A percentile compares a stretch with the other conserved stretches of the same genome.
Evolutionary conservation across 2,329 filamentous ascomycete species (phyloP).

Genomic region (Clarireedia paspali): DNA sequence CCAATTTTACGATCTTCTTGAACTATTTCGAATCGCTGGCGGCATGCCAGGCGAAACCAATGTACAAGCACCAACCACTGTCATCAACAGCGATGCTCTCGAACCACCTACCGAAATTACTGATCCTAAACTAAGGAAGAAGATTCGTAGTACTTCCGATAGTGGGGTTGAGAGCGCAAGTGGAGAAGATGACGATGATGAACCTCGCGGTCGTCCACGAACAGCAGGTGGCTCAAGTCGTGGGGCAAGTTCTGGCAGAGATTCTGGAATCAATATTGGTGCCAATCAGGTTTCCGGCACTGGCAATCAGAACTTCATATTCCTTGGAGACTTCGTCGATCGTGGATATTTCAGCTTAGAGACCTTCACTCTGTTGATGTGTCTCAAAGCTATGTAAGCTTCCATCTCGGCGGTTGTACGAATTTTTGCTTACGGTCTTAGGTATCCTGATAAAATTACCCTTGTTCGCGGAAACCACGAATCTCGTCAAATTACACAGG

Average conservation of each 20-base stretch:
- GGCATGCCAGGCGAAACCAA: conserved; percentile 87
- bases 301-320: conserved; percentile 62
- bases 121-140: conserved; percentile 78
- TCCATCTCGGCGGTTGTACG: too few species aligned
- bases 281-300: conserved; percentile 37
- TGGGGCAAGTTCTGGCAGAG: conserved; percentile 32
- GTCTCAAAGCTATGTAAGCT: conserved; percentile 61
- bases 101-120: conserved; percentile 86
- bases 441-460: conserved; percentile 65
- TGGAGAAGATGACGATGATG: conserved; percentile 42
- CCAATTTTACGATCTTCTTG: conserved; percentile 95
- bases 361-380: conserved; percentile 65
- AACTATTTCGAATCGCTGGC: conserved; percentile 92
- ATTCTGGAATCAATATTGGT: conserved; percentile 31
- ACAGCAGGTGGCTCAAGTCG: conserved; percentile 35
- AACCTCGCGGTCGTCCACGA: conserved; percentile 39
- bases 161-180: conserved; percentile 40
- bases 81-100: conserved; percentile 85
- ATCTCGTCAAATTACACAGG: conserved; percentile 69
- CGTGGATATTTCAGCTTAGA: conserved; percentile 68
- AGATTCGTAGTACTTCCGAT: conserved; percentile 59
- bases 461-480: conserved; percentile 70
- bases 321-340: conserved; percentile 67
- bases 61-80: conserved; percentile 59
- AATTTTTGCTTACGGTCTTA: conserved; percentile 26